phyloP scores from a whole-genome alignment of 495 filamentous ascomycete species.

The Xylaria intraflava region DNA sequence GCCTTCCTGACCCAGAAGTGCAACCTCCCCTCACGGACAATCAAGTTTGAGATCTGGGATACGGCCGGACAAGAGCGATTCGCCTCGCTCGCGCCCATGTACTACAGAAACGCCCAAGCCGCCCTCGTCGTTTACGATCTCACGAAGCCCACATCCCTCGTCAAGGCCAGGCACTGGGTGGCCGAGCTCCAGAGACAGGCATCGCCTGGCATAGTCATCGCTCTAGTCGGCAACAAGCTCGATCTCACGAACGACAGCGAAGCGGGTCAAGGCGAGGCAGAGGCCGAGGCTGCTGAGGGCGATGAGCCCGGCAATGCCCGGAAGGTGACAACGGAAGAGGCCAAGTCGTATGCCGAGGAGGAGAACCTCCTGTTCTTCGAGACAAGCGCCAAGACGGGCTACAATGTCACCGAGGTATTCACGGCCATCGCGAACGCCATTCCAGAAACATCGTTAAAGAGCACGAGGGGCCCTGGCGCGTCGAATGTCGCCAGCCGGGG shows the following conservation, averaged over 20 bases:
- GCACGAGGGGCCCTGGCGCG: slow-evolving; percentile 59
- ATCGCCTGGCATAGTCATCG: slow-evolving; percentile 95
- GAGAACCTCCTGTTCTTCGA: slow-evolving; percentile 93
- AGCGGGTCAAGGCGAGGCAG: slow-evolving; percentile 30
- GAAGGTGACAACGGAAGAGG: slow-evolving; percentile 80
- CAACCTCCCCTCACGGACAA: slow-evolving; percentile 87
- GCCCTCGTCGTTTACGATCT: slow-evolving; percentile 99
- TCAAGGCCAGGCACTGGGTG: slow-evolving; percentile 98
- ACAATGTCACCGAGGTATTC: slow-evolving; percentile 91
- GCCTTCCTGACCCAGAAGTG: slow-evolving; percentile 99
- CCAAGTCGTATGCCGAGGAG: slow-evolving; percentile 90
- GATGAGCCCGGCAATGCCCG: slow-evolving; percentile 71
- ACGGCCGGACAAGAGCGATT: slow-evolving; percentile 98
- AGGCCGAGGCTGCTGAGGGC: slow-evolving; percentile 40
- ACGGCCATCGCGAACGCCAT: slow-evolving; percentile 98
- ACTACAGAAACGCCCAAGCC: slow-evolving; percentile 98
- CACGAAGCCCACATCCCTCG: slow-evolving; percentile 89
- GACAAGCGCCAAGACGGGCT: slow-evolving; percentile 92
- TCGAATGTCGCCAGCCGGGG: slow-evolving; percentile 46
- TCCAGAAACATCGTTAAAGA: slow-evolving; percentile 91
- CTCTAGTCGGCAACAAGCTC: slow-evolving; percentile 94
- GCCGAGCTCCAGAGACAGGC: slow-evolving; percentile 96
- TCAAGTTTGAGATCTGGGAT: slow-evolving; percentile 99
- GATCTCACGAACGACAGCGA: slow-evolving; percentile 65
- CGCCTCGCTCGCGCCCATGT: slow-evolving; percentile 95